These are phyloP conservation scores for Apiotrichum gracile DNA, from an alignment of 1,284 basidiomycete genomes.

Conservation along the genomic window DNA sequence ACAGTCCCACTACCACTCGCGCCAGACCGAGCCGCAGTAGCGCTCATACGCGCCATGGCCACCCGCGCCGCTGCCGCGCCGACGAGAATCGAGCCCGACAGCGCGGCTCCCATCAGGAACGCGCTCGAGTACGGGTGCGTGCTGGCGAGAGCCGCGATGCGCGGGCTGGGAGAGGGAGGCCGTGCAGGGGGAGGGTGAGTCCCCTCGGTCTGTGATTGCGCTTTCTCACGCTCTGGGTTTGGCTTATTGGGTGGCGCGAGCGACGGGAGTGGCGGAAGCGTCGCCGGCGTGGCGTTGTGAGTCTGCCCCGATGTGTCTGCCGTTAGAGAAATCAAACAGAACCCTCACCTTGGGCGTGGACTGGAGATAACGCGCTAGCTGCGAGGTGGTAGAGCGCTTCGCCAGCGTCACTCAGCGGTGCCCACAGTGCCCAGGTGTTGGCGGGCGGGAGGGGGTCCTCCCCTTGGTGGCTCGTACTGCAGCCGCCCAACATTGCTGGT, in stretches of 20 bases:
- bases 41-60: background rate
- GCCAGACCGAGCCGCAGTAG: background rate
- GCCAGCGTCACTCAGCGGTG: background rate
- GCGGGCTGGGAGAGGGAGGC: constrained; percentile 1
- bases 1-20: background rate
- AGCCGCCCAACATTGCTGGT: background rate
- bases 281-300: background rate
- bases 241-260: too few species aligned
- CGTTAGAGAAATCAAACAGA: background rate
- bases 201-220: too few species aligned
- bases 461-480: background rate
- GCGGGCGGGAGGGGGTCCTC: background rate
- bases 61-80: constrained; percentile 2
- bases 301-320: too few species aligned
- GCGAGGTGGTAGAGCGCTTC: background rate
- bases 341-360: background rate
- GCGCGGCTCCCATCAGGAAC: constrained; percentile 12
- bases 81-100: constrained; percentile 3
- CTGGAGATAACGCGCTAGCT: background rate
- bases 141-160: background rate
- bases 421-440: background rate
- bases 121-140: constrained; percentile 15
- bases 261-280: background rate
- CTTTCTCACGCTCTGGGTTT: too few species aligned
- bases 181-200: background rate